Conservation (phyloP, 345 rosid species). For the Dovyalis caffra region DNA sequence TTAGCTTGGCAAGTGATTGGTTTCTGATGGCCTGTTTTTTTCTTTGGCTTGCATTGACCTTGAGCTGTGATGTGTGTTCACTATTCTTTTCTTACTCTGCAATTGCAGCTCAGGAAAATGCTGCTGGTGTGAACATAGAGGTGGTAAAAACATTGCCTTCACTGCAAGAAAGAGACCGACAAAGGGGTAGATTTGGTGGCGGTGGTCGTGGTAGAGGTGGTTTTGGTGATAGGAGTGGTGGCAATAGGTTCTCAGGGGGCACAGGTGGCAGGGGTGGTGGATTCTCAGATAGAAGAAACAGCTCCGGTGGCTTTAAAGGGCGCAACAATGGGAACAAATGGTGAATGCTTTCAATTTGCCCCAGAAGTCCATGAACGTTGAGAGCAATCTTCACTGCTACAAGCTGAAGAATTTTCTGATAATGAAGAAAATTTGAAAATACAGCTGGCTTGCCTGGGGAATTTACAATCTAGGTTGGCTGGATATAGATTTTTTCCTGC, state of each 20-base stretch:
- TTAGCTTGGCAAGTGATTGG: neutral
- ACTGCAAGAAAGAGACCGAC: conserved; percentile 65
- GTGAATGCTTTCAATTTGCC: conserved; percentile 19
- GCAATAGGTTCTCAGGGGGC: conserved; percentile 38
- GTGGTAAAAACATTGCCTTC: conserved; percentile 66
- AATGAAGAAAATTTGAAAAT: conserved; percentile 8
- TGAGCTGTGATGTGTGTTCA: neutral
- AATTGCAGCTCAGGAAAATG: conserved; percentile 56
- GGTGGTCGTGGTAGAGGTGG: conserved; percentile 38
- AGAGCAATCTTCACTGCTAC: neutral
- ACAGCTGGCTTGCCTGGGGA: neutral
- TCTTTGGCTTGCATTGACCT: neutral
- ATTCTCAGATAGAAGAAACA: conserved; percentile 36
- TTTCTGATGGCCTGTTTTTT: too few species aligned
- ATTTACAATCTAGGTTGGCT: neutral
- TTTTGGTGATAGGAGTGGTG: conserved; percentile 29
- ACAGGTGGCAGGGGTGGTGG: conserved; percentile 40
- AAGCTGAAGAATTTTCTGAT: neutral
- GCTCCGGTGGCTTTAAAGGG: conserved; percentile 40
- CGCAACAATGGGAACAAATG: conserved; percentile 28
- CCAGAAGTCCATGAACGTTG: neutral
- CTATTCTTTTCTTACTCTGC: neutral
- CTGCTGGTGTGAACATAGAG: conserved; percentile 61
- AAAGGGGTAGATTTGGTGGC: conserved; percentile 63
- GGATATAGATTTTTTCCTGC: neutral